Evolutionary conservation across 169 alveolate genomes (phyloP), one percentile per base, ranked within the genome.

Genomic region (Plasmodium inui): DNA sequence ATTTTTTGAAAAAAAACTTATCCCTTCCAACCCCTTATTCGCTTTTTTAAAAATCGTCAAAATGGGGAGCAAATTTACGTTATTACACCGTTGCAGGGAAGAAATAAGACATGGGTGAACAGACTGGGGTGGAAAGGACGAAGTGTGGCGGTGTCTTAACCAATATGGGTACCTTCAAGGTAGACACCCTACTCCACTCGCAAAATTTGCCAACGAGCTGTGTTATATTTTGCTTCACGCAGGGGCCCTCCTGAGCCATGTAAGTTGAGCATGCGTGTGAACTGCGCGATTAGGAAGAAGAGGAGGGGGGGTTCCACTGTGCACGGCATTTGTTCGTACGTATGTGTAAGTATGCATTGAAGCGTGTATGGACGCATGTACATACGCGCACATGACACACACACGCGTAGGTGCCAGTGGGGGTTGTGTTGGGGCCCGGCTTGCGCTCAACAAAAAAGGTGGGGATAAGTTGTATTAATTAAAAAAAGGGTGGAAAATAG

Each of bases 401-500:
- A 67, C 8, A 67, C 37, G 32, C 4, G 12, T n/a, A 22, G 76
- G n/a, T 22, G 17, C 34, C 1, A 67, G 37, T 39, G n/a, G 76
- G 76, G 37, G 41, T 7, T 19, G 30, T n/a, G 30, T 0, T 5
- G n/a, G 10, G 19, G 76, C 17, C 76, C 76, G 41, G 44, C 19
- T n/a, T 80, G 22, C 28, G 37, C 30, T 46, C 57, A 19, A 80
- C 85, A 80, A 41, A 80, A 80, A 44, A 80, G 28, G 19, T 26
- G 57, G 32, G 34, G 84, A 0, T 22, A 79, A 79, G 57, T 37
- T 17, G 70, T 39, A 41, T 19, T 80, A 80, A 80, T 41, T 41
- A 41, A 80, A 80, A 79, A 41, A 80, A 79, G 76, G 76, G 76
- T 7, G 76, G 17, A 22, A 67, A 19, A 67, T 26, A 67, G 61